Evolutionary conservation across 352 stramenopile species (phyloP).

Genomic region (Phytophthora pini): DNA sequence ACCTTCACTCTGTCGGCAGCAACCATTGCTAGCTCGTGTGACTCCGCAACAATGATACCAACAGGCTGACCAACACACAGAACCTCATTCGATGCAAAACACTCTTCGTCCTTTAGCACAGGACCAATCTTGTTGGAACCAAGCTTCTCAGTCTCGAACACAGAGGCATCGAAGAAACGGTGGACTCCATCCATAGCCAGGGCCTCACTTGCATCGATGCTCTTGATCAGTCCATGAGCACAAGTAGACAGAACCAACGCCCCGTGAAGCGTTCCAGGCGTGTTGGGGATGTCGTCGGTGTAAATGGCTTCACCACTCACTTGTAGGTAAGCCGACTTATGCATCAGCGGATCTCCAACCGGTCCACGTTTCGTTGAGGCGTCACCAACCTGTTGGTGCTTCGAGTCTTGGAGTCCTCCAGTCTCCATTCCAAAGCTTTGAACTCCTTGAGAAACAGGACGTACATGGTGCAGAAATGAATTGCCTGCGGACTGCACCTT

Average conservation of each 20-base stretch:
- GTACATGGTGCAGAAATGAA: slow-evolving; percentile 66
- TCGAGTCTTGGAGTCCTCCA: slow-evolving; percentile 71
- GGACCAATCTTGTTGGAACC: slow-evolving; percentile 83
- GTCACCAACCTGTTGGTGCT: slow-evolving; percentile 57
- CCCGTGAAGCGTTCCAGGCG: slow-evolving; percentile 88
- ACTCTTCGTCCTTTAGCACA: slow-evolving; percentile 89
- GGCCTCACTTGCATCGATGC: slow-evolving; percentile 85
- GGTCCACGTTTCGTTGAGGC: slow-evolving; percentile 49
- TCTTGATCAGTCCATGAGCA: slow-evolving; percentile 82
- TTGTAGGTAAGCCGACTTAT: slow-evolving; percentile 94
- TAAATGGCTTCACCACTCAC: slow-evolving; percentile 96
- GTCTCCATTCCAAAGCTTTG: slow-evolving; percentile 68
- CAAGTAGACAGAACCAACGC: slow-evolving; percentile 92
- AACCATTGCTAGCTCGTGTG: slow-evolving; percentile 74
- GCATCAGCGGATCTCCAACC: slow-evolving; percentile 92
- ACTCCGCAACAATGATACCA: slow-evolving; percentile 85
- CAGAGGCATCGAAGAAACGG: slow-evolving; percentile 81
- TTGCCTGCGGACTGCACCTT: slow-evolving; percentile 55
- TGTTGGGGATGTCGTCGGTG: slow-evolving; percentile 93
- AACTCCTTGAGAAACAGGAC: slow-evolving; percentile 57
- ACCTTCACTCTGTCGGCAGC: slow-evolving; percentile 89
- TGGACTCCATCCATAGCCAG: slow-evolving; percentile 90
- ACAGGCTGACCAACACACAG: slow-evolving; percentile 83
- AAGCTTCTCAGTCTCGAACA: slow-evolving; percentile 71
- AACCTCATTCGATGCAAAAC: slow-evolving; percentile 78